Conservation (phyloP, 148 eudicot genomes). For the Rhododendron griersonianum region DNA sequence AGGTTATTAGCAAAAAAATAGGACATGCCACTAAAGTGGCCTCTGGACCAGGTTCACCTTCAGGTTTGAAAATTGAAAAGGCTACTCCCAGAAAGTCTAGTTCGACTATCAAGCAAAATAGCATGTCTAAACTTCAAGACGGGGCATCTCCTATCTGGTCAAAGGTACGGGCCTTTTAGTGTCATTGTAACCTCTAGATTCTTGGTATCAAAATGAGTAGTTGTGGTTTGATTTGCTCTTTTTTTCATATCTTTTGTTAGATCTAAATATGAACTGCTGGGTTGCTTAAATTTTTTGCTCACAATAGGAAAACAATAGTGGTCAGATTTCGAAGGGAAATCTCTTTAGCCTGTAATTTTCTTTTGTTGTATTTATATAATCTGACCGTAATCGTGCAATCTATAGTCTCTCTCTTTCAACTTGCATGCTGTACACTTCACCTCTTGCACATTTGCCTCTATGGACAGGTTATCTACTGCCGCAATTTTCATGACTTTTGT, state of each 20-base stretch:
- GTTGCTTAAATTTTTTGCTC: neutral
- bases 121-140: neutral
- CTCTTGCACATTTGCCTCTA: neutral
- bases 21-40: neutral
- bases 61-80: conserved; percentile 12
- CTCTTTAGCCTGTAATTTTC: neutral
- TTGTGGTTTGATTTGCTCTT: neutral
- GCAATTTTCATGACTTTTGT: neutral
- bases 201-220: neutral
- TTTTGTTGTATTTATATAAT: neutral
- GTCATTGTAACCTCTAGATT: neutral
- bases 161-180: conserved; percentile 10
- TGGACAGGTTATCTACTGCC: neutral
- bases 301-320: neutral
- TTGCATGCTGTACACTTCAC: neutral
- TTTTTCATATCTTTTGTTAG: neutral
- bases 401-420: neutral
- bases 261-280: neutral
- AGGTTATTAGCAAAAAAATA: neutral
- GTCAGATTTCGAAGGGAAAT: conserved; percentile 2
- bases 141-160: conserved; percentile 6
- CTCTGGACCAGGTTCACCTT: neutral
- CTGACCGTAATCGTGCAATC: neutral
- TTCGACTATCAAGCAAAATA: neutral
- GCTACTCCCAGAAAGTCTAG: neutral